A percentile compares a stretch with the other conserved stretches of the same genome.
These are phyloP conservation scores for Angomonas ambiguus DNA, from an alignment of 208 protist genomes.

Conservation along the genomic window DNA sequence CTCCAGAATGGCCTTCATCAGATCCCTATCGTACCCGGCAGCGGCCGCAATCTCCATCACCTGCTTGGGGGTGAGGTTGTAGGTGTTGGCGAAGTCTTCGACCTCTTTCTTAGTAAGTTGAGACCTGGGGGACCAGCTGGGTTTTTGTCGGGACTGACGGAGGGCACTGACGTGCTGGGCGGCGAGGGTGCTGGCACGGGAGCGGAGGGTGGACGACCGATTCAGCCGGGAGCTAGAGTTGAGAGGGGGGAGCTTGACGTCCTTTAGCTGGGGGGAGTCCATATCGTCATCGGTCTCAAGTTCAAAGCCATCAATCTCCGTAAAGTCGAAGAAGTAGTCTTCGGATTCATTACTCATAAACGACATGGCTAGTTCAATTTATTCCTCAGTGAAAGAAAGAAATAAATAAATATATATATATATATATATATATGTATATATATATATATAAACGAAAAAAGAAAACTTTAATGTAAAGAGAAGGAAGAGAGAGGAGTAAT, in stretches of 20 bases:
- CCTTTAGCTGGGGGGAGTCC: neutral
- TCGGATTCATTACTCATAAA: too few species aligned
- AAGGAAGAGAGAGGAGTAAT: neutral
- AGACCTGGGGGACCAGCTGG: neutral
- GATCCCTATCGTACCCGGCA: slow-evolving; percentile 43
- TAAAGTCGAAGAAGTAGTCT: too few species aligned
- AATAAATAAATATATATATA: slow-evolving; percentile 4
- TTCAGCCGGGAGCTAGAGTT: neutral
- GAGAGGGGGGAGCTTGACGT: neutral
- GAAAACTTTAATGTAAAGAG: neutral
- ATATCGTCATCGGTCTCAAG: neutral
- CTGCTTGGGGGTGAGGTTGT: slow-evolving; percentile 29
- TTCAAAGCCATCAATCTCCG: neutral
- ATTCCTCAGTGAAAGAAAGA: neutral
- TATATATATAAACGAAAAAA: slow-evolving; percentile 10
- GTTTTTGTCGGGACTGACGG: neutral
- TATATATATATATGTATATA: neutral
- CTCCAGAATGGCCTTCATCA: slow-evolving; percentile 56
- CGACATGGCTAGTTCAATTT: too few species aligned
- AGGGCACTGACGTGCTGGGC: slow-evolving; percentile 9
- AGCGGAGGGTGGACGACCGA: neutral
- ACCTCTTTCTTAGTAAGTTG: slow-evolving; percentile 47
- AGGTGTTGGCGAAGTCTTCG: slow-evolving; percentile 27
- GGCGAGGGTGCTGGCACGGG: neutral
- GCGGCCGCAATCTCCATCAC: slow-evolving; percentile 61